phyloP scores from a whole-genome alignment of 2,329 filamentous ascomycete genomes.

The Colletotrichum scovillei region DNA sequence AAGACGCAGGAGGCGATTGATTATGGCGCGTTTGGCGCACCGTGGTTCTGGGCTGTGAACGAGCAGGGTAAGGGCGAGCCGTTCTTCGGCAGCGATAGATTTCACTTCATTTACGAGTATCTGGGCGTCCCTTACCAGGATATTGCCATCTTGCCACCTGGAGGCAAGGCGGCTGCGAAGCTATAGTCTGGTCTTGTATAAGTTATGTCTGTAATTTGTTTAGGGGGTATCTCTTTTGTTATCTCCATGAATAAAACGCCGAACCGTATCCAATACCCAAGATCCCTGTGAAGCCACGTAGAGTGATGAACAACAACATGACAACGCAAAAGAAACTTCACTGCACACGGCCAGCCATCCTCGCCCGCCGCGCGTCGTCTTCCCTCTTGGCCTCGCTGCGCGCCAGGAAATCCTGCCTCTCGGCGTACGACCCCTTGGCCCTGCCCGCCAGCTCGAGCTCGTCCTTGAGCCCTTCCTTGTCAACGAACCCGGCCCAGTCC shows the following conservation, averaged over 20 bases:
- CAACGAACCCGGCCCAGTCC: slow-evolving; percentile 79
- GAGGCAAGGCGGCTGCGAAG: slow-evolving; percentile 9
- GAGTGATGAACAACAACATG: not conserved
- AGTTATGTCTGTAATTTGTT: not conserved
- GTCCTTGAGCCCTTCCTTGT: slow-evolving; percentile 77
- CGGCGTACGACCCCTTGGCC: slow-evolving; percentile 72
- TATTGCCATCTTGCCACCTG: slow-evolving; percentile 53
- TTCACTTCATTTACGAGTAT: slow-evolving; percentile 76
- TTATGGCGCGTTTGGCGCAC: slow-evolving; percentile 79
- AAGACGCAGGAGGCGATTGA: slow-evolving; percentile 72
- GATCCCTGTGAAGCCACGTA: not conserved
- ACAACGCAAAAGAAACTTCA: not conserved
- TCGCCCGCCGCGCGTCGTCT: slow-evolving; percentile 67
- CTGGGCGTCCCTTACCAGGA: slow-evolving; percentile 71
- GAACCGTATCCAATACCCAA: not conserved
- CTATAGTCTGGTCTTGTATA: not conserved
- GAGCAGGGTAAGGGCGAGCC: slow-evolving; percentile 68
- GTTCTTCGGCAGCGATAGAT: slow-evolving; percentile 84
- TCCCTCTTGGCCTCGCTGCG: slow-evolving; percentile 73
- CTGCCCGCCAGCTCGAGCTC: slow-evolving; percentile 74
- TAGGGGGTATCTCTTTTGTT: slow-evolving; percentile 36
- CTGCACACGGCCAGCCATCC: slow-evolving; percentile 54
- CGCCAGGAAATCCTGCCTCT: slow-evolving; percentile 73
- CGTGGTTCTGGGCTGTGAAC: slow-evolving; percentile 79
- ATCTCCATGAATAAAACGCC: slow-evolving; percentile 18